phyloP scores from a whole-genome alignment of 176 grass and related monocot genomes.

The Phoenix roebelenii region DNA sequence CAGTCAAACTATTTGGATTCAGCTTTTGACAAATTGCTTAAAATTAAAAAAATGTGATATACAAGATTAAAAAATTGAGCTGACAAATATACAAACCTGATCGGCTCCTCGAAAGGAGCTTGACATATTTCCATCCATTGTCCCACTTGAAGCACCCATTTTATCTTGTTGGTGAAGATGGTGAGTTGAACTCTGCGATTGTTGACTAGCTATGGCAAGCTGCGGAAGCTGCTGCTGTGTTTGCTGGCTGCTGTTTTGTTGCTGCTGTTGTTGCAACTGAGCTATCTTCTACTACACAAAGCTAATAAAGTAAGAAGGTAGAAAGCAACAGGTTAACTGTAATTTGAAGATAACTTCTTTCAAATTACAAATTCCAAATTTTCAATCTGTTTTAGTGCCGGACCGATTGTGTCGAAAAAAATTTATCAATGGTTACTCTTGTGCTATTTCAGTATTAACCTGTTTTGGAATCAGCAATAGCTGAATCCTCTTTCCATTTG shows the following conservation, averaged over 20 bases:
- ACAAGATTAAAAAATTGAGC: not conserved
- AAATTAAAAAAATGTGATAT: not conserved
- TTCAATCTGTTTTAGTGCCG: too few relatives aligned
- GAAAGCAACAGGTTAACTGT: not conserved
- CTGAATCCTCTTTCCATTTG: too few relatives aligned
- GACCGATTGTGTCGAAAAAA: too few relatives aligned
- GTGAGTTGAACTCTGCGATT: conserved; percentile 61
- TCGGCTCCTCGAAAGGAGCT: conserved; percentile 48
- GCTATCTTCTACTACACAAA: conserved; percentile 76
- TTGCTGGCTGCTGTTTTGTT: conserved; percentile 41
- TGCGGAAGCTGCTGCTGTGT: conserved; percentile 42
- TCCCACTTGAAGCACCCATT: conserved; percentile 35
- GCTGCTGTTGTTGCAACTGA: conserved; percentile 71
- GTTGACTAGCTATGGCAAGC: conserved; percentile 49
- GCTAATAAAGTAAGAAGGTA: conserved; percentile 17
- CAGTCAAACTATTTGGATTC: too few relatives aligned
- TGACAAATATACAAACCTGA: conserved; percentile 34
- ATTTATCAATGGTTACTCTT: too few relatives aligned
- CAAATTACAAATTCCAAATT: too few relatives aligned
- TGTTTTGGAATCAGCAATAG: too few relatives aligned
- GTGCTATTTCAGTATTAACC: too few relatives aligned
- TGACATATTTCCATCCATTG: conserved; percentile 48
- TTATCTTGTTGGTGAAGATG: conserved; percentile 52
- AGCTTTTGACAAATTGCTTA: too few relatives aligned
- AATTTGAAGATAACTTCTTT: too few relatives aligned